Conservation (phyloP, 192 early-diverging fungal genomes). For the Funneliformis geosporum region DNA sequence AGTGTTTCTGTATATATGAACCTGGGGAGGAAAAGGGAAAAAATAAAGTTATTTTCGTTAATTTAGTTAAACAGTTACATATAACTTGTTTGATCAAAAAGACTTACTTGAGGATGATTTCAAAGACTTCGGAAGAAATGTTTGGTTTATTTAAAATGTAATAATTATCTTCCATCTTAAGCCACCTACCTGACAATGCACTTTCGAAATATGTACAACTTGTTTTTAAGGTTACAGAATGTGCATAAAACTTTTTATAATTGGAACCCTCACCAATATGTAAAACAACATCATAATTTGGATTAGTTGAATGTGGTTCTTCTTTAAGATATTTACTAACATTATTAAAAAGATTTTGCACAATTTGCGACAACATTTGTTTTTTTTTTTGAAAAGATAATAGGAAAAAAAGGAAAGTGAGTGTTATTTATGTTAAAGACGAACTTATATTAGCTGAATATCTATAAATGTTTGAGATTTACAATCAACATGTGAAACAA, state of each 20-base stretch:
- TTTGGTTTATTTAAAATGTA: neutral
- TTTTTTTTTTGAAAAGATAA: neutral
- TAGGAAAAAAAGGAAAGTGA: too few species aligned
- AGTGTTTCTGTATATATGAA: neutral
- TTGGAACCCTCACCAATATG: neutral
- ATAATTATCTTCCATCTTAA: neutral
- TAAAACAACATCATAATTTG: constrained; percentile 5
- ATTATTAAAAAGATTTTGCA: neutral
- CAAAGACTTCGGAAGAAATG: neutral
- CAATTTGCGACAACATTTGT: neutral
- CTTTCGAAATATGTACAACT: neutral
- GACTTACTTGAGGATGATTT: neutral
- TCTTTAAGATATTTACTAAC: neutral
- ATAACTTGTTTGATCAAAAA: neutral
- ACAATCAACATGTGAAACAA: too few species aligned
- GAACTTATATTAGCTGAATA: too few species aligned
- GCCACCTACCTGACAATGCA: neutral
- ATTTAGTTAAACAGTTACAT: too few species aligned
- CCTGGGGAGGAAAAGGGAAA: neutral
- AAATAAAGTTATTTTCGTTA: neutral
- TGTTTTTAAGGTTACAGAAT: neutral
- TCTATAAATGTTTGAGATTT: neutral
- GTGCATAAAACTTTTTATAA: neutral
- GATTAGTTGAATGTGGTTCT: neutral
- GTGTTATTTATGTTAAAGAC: too few species aligned